Conservation (phyloP, 2,329 filamentous ascomycete genomes). For the Xylariaceae sp. region DNA sequence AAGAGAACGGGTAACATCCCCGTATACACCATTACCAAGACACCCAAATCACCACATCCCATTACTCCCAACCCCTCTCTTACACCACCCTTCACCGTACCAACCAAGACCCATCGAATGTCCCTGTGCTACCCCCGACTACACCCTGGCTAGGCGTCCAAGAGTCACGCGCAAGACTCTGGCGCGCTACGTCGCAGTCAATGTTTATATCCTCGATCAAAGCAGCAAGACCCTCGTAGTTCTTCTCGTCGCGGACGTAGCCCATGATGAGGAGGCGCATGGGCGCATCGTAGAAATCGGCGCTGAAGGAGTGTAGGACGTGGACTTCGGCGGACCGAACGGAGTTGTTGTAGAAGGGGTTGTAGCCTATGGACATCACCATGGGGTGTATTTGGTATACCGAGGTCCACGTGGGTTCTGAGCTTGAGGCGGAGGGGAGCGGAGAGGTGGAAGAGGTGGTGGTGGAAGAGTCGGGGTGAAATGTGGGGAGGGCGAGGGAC, state of each 20-base stretch:
- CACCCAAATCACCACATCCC: background rate
- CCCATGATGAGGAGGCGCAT: conserved; percentile 80
- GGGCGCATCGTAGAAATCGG: conserved; percentile 80
- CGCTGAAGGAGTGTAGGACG: conserved; percentile 70
- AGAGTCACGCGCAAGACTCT: conserved; percentile 63
- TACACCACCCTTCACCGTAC: conserved; percentile 19
- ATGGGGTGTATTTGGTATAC: conserved; percentile 69
- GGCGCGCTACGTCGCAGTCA: conserved; percentile 78
- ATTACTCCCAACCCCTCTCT: background rate
- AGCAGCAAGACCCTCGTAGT: conserved; percentile 80
- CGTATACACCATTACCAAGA: too few species aligned
- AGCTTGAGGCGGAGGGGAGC: conserved; percentile 19
- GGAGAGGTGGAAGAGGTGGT: conserved; percentile 20
- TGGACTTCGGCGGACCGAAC: conserved; percentile 86
- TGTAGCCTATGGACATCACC: conserved; percentile 94
- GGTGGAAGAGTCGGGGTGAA: conserved; percentile 39
- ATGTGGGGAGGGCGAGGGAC: conserved; percentile 57
- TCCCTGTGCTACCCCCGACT: conserved; percentile 28
- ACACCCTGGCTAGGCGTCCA: conserved; percentile 50
- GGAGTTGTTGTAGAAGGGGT: conserved; percentile 94
- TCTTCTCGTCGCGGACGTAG: conserved; percentile 83
- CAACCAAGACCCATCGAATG: conserved; percentile 31
- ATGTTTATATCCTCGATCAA: conserved; percentile 83
- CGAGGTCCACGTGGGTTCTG: too few species aligned
- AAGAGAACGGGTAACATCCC: background rate